Evolutionary conservation across 129 eudicot genomes (phyloP), one percentile per base, ranked within the genome.

Genomic region (Centrapalus pauciflorus): DNA sequence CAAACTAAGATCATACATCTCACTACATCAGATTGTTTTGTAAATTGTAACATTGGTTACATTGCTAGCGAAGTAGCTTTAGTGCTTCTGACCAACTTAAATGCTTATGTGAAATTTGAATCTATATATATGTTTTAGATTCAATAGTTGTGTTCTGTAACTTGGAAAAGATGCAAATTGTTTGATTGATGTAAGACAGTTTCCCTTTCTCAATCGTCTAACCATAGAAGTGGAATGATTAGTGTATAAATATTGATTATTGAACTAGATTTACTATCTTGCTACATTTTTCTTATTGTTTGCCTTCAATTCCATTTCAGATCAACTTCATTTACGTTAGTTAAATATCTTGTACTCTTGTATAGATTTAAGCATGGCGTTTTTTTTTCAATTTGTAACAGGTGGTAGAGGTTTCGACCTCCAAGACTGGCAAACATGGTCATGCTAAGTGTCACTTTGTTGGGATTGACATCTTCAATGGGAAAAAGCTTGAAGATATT

Each of bases 391-490:
- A 26, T n/a, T 4, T 68, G 30, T 65, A 33, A 61, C 35, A 84
- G 90, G 95, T 87, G 64, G 90, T 87, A 11, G 95, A 87, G 74
- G 91, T 87, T 67, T 84, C 91, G 11, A 84, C 95, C 48, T 87
- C 95, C 65, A 84, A 87, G 79, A 87, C 90, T 4, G 95, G 95
- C 65, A 83, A 83, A 87, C 89, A 87, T 4, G 95, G 95, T 14
- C 95, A 87, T 45, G 88, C 95, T 34, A 82, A 87, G 68, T 84
- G 91, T 67, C 91, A 84, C 76, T 87, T 87, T 82, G 95, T 87
- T 55, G 88, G 73, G 0, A 81, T 87, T 60, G 95, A 87, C 60
- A 87, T 84, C 82, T 87, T 87, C 68, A 84, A 76, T 59, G 77
- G 77, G 9, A 87, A 87, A 75, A 87, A 87, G 84, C 95, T 84